phyloP scores from a whole-genome alignment of 495 filamentous ascomycete genomes.

The Talaromyces wortmannii region DNA sequence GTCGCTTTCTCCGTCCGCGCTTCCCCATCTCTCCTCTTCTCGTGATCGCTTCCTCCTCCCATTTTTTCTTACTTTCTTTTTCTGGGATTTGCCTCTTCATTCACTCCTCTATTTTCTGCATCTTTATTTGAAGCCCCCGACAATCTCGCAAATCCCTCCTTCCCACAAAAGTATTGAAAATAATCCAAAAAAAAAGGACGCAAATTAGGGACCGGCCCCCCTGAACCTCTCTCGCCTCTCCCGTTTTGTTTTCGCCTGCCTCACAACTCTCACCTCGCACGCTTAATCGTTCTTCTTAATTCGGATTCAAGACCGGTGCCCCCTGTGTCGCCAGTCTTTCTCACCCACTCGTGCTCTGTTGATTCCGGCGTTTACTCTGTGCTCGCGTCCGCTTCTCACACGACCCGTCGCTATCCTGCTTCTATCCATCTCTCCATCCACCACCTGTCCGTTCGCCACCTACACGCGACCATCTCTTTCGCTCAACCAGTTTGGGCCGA shows the following conservation, averaged over 20 bases:
- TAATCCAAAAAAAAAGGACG: not conserved
- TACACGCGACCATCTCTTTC: not conserved
- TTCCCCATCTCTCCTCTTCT: constrained; percentile 12
- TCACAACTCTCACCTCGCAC: constrained; percentile 10
- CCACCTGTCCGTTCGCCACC: not conserved
- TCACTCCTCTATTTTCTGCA: constrained; percentile 9
- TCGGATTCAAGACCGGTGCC: constrained; percentile 6
- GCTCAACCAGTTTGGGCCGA: not conserved
- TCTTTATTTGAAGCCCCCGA: constrained; percentile 5
- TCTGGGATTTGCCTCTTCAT: constrained; percentile 14
- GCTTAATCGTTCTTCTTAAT: not conserved
- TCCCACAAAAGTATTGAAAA: not conserved
- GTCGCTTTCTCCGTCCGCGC: constrained; percentile 5
- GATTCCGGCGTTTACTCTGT: constrained; percentile 12
- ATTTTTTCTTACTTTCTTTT: constrained; percentile 12
- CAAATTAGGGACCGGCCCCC: not conserved
- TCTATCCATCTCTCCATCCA: not conserved
- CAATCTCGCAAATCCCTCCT: constrained; percentile 12
- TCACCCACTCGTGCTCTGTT: not conserved
- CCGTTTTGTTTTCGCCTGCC: constrained; percentile 14
- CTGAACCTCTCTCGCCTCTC: constrained; percentile 7
- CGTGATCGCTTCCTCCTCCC: constrained; percentile 10
- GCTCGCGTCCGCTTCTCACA: constrained; percentile 7
- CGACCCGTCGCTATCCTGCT: no score
- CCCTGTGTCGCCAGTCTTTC: no score